Base-by-base conservation (phyloP, 2,329 filamentous ascomycete species). In the Penicillium paneum region DNA sequence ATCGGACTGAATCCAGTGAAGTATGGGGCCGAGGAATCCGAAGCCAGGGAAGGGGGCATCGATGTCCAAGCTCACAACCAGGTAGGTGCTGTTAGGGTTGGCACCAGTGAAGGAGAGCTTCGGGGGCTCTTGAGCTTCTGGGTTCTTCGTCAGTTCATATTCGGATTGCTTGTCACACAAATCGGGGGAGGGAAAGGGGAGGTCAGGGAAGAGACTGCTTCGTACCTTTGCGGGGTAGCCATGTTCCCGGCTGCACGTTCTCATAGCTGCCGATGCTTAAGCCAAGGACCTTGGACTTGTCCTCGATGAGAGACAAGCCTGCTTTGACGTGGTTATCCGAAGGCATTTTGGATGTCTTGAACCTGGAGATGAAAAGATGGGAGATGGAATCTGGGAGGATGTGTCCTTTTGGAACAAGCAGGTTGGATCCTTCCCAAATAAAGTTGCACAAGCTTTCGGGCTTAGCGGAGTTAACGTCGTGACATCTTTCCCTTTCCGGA, bases 1-100 rank as follows among this genome's bases (percentile, higher is more conserved):
- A 15, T 61, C 64, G 8, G 67, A 61, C 29, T 71, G 69, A 8
- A 71, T 64, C 69, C 69, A 71, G 54, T 71, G 69, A 10, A 71
- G 59, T 21, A 70, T 65, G 2, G 69, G 69, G 3, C 67, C 55
- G 11, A 71, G 55, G 3, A 67, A 21, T 3, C 28, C 41, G 17
- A 67, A 65, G 4, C 65, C 64, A 0, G 66, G 66, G 53, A 69
- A 71, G 2, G 69, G 69, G 0, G 67, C 68, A 19, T 71, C 69
- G 36, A 68, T 59, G 32, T 71, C 69, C 12, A 71, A 52, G 28
- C 52, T 26, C 28, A 71, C 51, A 19, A 65, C 48, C 8, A 71
- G 31, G 21, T 70, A 70, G 12, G 59, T 67, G 46, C 58, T 55
- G n/a, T 46, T 31, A 17, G 56, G 48, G 26, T 54, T 58, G 17